phyloP scores from a whole-genome alignment of 1,284 basidiomycete species.

The Leccinum variabile region DNA sequence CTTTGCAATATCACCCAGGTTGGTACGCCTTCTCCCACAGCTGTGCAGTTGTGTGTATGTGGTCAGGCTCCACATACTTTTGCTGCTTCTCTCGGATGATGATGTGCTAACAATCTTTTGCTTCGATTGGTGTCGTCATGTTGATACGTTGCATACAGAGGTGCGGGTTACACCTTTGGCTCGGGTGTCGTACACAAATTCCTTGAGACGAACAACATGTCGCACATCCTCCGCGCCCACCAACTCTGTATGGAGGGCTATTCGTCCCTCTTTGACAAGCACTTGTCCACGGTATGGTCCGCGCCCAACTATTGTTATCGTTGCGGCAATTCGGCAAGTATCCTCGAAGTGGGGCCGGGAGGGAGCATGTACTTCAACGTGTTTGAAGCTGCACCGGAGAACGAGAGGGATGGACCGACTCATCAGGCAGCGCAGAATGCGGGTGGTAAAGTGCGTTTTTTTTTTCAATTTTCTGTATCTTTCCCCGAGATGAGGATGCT shows the following conservation, averaged over 20 bases:
- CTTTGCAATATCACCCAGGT: conserved; percentile 98
- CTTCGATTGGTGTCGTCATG: not conserved
- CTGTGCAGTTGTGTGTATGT: conserved; percentile 11
- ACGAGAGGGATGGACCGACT: conserved; percentile 82
- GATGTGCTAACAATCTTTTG: conserved; percentile 6
- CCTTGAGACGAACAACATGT: conserved; percentile 91
- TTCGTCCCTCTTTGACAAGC: conserved; percentile 91
- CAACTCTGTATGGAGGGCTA: conserved; percentile 99
- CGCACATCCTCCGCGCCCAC: conserved; percentile 96
- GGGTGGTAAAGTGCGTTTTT: conserved; percentile 57
- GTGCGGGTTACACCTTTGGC: conserved; percentile 98
- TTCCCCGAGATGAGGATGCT: conserved; percentile 6
- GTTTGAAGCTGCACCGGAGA: conserved; percentile 98
- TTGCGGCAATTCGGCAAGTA: conserved; percentile 96
- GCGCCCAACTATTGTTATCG: conserved; percentile 99
- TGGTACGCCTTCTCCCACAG: conserved; percentile 31
- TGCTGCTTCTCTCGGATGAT: conserved; percentile 6
- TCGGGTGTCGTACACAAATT: conserved; percentile 99
- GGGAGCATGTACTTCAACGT: conserved; percentile 95
- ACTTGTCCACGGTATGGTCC: conserved; percentile 97
- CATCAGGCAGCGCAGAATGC: conserved; percentile 71
- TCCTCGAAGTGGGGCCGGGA: conserved; percentile 93
- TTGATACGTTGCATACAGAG: conserved; percentile 49
- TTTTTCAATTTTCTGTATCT: no score
- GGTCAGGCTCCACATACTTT: conserved; percentile 17